Percentiles rank a stretch among this genome's conserved stretches.
phyloP scores from a whole-genome alignment of 352 stramenopile species.

The Pythium phragmitis region DNA sequence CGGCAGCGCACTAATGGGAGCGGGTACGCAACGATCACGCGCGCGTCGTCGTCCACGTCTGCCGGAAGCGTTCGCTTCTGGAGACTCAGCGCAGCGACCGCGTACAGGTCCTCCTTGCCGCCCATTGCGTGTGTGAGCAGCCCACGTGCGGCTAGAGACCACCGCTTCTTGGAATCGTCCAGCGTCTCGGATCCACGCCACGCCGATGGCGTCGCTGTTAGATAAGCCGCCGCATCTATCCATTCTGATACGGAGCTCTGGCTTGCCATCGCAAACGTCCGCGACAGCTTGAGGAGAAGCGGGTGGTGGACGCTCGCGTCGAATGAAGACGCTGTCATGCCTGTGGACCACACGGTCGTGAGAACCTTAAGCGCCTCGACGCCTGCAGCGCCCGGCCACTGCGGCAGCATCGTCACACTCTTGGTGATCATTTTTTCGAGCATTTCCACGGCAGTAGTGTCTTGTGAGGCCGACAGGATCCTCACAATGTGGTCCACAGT shows the following conservation, averaged over 20 bases:
- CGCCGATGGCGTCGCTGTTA: constrained; percentile 11
- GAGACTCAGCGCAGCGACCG: constrained; percentile 45
- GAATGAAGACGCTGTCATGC: background rate
- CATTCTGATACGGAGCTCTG: constrained; percentile 17
- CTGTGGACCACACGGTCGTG: constrained; percentile 7
- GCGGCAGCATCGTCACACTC: constrained; percentile 10
- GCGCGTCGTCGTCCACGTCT: constrained; percentile 37
- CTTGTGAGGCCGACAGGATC: background rate
- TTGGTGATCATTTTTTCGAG: constrained; percentile 6
- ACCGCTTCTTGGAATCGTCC: constrained; percentile 37
- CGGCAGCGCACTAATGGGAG: constrained; percentile 41
- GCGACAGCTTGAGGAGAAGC: constrained; percentile 21
- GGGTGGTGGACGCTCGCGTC: constrained; percentile 18
- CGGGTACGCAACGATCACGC: constrained; percentile 44
- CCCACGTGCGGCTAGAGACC: constrained; percentile 47
- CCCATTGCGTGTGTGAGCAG: constrained; percentile 57
- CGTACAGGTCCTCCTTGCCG: constrained; percentile 58
- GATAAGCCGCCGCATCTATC: constrained; percentile 17
- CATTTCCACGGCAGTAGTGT: background rate
- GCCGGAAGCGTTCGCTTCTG: constrained; percentile 43
- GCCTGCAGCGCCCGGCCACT: constrained; percentile 19
- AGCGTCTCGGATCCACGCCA: constrained; percentile 29
- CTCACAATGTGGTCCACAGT: constrained; percentile 9
- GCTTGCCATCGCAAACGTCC: constrained; percentile 21
- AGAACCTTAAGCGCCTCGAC: constrained; percentile 22